These are phyloP conservation scores for Osmanthus fragrans DNA, from an alignment of 257 asterid genomes.

Conservation along the genomic window DNA sequence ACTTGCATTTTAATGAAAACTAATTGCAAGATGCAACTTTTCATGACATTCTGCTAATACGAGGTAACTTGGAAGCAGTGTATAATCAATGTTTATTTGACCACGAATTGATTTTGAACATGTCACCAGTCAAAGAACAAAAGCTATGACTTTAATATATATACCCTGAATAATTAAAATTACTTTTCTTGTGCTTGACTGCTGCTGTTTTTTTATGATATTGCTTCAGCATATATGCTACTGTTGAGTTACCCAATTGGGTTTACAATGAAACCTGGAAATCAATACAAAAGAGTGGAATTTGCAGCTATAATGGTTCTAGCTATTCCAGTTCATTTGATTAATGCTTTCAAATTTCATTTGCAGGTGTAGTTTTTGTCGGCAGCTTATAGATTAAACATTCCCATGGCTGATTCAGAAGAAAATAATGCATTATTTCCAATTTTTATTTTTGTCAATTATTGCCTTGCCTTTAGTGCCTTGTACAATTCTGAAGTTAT, in stretches of 20 bases:
- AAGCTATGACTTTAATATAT: background rate
- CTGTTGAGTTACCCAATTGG: background rate
- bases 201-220: background rate
- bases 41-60: conserved; percentile 9
- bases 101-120: background rate
- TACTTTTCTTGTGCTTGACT: background rate
- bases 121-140: no score
- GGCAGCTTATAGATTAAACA: conserved; percentile 24
- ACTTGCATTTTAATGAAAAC: background rate
- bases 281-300: background rate
- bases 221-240: conserved; percentile 3
- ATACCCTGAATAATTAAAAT: background rate
- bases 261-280: background rate
- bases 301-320: background rate
- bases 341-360: background rate
- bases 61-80: conserved; percentile 3
- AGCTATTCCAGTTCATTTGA: conserved; percentile 13
- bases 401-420: conserved; percentile 73
- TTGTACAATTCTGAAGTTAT: conserved; percentile 68
- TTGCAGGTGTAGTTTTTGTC: conserved; percentile 42
- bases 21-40: background rate
- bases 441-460: conserved; percentile 74
- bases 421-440: conserved; percentile 86
- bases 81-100: background rate
- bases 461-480: conserved; percentile 88